These are phyloP conservation scores for Moesziomyces parantarcticus DNA, from an alignment of 1,284 basidiomycete genomes.

Conservation along the genomic window DNA sequence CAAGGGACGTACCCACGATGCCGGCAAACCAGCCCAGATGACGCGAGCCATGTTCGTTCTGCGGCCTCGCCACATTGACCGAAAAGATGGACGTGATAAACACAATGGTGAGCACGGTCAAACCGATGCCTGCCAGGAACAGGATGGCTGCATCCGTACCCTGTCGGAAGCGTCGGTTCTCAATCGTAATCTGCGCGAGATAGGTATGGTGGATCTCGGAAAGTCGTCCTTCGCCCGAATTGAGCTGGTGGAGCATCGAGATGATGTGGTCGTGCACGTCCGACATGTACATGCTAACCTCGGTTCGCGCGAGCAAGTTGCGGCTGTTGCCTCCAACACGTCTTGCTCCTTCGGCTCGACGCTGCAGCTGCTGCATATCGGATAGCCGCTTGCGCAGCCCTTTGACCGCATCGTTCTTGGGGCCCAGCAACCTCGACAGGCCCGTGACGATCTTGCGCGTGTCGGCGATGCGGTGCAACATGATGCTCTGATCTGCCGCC, in stretches of 20 bases:
- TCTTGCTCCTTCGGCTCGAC: slow-evolving; percentile 31
- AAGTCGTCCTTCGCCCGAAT: slow-evolving; percentile 88
- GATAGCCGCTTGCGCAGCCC: slow-evolving; percentile 79
- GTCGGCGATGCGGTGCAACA: slow-evolving; percentile 80
- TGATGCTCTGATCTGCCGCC: slow-evolving; percentile 67
- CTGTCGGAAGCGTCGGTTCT: slow-evolving; percentile 69
- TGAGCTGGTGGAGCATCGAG: slow-evolving; percentile 83
- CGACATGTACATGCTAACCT: slow-evolving; percentile 80
- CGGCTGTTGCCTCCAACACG: slow-evolving; percentile 44
- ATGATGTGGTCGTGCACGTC: slow-evolving; percentile 96
- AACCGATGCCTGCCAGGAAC: slow-evolving; percentile 74
- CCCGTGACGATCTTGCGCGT: slow-evolving; percentile 85
- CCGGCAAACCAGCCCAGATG: slow-evolving; percentile 29
- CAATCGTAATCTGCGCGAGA: slow-evolving; percentile 79
- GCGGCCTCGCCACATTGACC: slow-evolving; percentile 73
- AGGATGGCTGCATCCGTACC: slow-evolving; percentile 44
- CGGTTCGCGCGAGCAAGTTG: slow-evolving; percentile 36
- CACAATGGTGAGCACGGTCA: slow-evolving; percentile 73
- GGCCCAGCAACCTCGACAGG: slow-evolving; percentile 79
- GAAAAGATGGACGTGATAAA: slow-evolving; percentile 54
- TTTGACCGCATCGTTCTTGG: slow-evolving; percentile 84
- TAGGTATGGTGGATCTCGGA: slow-evolving; percentile 88
- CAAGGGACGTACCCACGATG: slow-evolving; percentile 1
- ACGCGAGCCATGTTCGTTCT: slow-evolving; percentile 65
- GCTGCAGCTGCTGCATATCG: slow-evolving; percentile 67